Percentiles rank a stretch among this genome's conserved stretches.
phyloP scores from a whole-genome alignment of 139 green algal genomes.

The Picochlorum sp. region DNA sequence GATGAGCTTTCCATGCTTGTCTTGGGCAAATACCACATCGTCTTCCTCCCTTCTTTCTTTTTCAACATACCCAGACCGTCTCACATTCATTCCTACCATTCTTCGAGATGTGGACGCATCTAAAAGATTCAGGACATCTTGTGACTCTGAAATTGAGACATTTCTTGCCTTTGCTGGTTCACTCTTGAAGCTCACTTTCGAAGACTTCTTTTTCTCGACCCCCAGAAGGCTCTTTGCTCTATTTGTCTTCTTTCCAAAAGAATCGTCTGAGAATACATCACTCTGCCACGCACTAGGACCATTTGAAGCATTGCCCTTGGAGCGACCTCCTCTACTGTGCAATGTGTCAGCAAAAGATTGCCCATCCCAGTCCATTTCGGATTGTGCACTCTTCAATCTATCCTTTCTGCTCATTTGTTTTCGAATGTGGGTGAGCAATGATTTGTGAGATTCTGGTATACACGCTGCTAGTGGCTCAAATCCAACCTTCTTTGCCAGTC shows the following conservation, averaged over 20 bases:
- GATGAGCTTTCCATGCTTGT: constrained; percentile 48
- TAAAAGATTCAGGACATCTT: constrained; percentile 79
- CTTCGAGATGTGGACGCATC: constrained; percentile 41
- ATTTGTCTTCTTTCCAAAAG: neutral
- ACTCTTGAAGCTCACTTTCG: constrained; percentile 6
- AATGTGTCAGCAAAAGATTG: neutral
- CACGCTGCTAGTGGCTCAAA: constrained; percentile 66
- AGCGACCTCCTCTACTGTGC: constrained; percentile 8
- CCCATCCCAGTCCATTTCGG: constrained; percentile 30
- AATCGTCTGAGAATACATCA: constrained; percentile 62
- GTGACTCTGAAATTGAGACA: constrained; percentile 5
- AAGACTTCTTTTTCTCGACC: constrained; percentile 10
- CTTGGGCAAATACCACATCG: constrained; percentile 31
- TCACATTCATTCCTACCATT: constrained; percentile 16
- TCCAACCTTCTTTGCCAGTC: constrained; percentile 72
- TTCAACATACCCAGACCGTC: constrained; percentile 1
- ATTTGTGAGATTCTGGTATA: constrained; percentile 65
- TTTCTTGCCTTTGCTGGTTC: constrained; percentile 1
- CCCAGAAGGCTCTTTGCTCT: neutral
- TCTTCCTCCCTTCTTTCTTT: constrained; percentile 15
- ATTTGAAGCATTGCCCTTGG: constrained; percentile 5
- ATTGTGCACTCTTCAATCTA: constrained; percentile 25
- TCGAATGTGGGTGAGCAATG: constrained; percentile 83
- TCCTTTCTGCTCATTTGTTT: constrained; percentile 56
- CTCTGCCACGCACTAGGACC: constrained; percentile 54